Evolutionary conservation across 345 rosid species (phyloP).

Genomic region (Camelina neglecta): DNA sequence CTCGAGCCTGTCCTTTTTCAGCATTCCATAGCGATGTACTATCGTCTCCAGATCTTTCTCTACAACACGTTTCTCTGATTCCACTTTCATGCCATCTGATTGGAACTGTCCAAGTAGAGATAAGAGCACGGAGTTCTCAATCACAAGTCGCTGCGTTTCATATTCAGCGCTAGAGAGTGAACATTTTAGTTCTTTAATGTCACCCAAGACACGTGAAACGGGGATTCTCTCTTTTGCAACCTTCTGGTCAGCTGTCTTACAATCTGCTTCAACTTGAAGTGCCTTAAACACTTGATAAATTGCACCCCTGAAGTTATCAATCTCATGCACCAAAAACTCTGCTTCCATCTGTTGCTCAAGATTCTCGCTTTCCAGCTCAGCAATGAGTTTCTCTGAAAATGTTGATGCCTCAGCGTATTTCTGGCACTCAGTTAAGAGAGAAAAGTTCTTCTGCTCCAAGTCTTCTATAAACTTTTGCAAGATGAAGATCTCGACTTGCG

Average conservation of each 20-base stretch:
- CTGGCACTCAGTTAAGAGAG: slow-evolving; percentile 71
- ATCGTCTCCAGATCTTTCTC: slow-evolving; percentile 54
- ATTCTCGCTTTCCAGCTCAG: slow-evolving; percentile 80
- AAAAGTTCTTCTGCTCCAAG: slow-evolving; percentile 72
- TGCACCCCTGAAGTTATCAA: slow-evolving; percentile 63
- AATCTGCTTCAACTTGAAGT: slow-evolving; percentile 61
- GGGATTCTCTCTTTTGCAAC: slow-evolving; percentile 54
- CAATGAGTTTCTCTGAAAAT: slow-evolving; percentile 67
- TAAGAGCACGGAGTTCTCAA: slow-evolving; percentile 78
- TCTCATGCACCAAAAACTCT: slow-evolving; percentile 69
- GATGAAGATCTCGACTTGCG: slow-evolving; percentile 81
- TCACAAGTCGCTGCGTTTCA: slow-evolving; percentile 64
- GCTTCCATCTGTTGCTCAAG: slow-evolving; percentile 76
- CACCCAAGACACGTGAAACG: slow-evolving; percentile 58
- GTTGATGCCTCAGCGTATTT: slow-evolving; percentile 75
- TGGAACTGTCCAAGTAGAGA: slow-evolving; percentile 60
- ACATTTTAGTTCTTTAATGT: slow-evolving; percentile 59
- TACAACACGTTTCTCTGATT: slow-evolving; percentile 54
- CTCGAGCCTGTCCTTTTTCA: slow-evolving; percentile 58
- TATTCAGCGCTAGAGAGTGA: slow-evolving; percentile 56
- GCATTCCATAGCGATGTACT: slow-evolving; percentile 44
- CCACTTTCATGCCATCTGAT: slow-evolving; percentile 60
- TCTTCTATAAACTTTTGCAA: slow-evolving; percentile 77
- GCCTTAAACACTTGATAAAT: slow-evolving; percentile 68
- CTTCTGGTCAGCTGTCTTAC: slow-evolving; percentile 38